Percentiles rank a stretch among this genome's conserved stretches.
These are phyloP conservation scores for Phylloporus sp. DNA, from an alignment of 1,284 basidiomycete genomes.

Conservation along the genomic window DNA sequence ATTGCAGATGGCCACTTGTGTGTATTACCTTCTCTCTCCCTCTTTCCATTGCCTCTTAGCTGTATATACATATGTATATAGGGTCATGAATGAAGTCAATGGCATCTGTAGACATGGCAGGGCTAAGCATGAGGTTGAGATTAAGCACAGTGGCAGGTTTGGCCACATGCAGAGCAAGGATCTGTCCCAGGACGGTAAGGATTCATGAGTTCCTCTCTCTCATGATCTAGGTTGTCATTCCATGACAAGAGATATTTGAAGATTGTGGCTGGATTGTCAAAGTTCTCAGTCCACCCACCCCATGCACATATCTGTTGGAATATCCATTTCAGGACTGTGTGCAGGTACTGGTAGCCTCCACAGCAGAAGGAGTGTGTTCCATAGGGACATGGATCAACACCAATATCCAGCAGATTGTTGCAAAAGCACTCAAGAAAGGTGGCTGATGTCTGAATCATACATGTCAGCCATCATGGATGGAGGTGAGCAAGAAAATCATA, in stretches of 20 bases:
- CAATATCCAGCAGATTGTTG: background rate
- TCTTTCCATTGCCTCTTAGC: too few relatives aligned
- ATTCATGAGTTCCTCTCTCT: background rate
- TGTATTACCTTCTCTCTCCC: too few relatives aligned
- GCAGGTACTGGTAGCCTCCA: background rate
- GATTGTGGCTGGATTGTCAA: background rate
- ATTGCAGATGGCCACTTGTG: too few relatives aligned
- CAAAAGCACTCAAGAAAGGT: background rate
- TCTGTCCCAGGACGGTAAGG: background rate
- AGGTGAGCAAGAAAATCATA: background rate
- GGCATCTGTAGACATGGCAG: too few relatives aligned
- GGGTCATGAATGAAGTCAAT: too few relatives aligned
- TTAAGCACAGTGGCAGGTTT: background rate
- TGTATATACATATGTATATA: too few relatives aligned
- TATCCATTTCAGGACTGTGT: background rate
- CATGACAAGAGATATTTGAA: conserved; percentile 1
- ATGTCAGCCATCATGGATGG: too few relatives aligned
- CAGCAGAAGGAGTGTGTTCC: background rate
- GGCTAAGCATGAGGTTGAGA: background rate
- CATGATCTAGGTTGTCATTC: background rate
- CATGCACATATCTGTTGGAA: background rate
- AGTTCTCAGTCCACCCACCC: background rate
- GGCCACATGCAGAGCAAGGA: background rate
- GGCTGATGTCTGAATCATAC: background rate
- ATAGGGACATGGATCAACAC: background rate